Percentiles rank a stretch among this genome's conserved stretches.
phyloP scores from a whole-genome alignment of 1,284 basidiomycete species.

The Ganoderma multipileum region DNA sequence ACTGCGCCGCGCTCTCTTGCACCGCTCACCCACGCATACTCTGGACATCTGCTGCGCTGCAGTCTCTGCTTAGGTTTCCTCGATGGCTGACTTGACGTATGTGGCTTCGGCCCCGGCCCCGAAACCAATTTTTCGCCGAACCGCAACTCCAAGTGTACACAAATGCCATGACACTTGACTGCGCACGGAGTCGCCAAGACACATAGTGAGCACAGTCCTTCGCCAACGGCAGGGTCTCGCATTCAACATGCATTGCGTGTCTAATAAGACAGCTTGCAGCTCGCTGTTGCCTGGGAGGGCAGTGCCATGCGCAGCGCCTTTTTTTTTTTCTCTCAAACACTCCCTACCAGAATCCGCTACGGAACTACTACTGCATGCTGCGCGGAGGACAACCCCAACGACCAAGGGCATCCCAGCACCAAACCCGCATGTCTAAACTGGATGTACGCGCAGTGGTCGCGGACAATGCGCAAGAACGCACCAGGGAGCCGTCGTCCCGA shows the following conservation, averaged over 20 bases:
- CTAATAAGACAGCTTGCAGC: not conserved
- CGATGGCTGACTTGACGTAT: not conserved
- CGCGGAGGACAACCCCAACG: not conserved
- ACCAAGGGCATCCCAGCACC: not conserved
- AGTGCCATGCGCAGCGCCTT: not conserved
- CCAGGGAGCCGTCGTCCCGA: not conserved
- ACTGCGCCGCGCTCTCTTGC: constrained; percentile 24
- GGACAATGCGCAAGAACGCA: not conserved
- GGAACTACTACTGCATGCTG: not conserved
- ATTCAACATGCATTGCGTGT: not conserved
- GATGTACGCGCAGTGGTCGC: not conserved
- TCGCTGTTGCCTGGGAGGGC: not conserved
- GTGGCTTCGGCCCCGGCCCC: not conserved
- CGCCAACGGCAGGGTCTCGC: not conserved
- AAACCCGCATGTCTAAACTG: no score
- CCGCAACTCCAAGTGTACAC: not conserved
- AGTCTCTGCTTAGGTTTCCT: not conserved
- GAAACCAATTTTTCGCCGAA: not conserved
- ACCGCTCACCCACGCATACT: constrained; percentile 12
- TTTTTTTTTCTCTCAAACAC: not conserved
- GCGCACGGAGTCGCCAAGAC: constrained; percentile 6
- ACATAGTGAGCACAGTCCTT: not conserved
- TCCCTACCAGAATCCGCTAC: not conserved
- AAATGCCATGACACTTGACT: not conserved
- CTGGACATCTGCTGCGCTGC: constrained; percentile 17